phyloP scores from a whole-genome alignment of 108 stramenopile species.

The Fistulifera solaris region DNA sequence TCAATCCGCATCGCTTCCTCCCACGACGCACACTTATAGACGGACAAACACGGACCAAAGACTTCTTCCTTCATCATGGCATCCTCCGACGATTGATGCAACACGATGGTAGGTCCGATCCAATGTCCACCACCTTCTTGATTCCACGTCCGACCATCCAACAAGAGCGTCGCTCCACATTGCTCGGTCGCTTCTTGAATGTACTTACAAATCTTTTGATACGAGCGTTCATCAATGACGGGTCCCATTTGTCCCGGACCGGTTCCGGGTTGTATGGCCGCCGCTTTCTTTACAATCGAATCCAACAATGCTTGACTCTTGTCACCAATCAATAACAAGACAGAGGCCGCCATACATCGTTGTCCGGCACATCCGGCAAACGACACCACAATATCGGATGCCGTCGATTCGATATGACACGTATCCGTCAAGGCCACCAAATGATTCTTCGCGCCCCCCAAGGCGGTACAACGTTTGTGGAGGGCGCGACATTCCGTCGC shows the following conservation, averaged over 20 bases:
- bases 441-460: conserved; percentile 98
- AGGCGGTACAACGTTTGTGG: conserved; percentile 85
- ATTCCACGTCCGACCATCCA: conserved; percentile 86
- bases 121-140: conserved; percentile 43
- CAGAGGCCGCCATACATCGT: conserved; percentile 92
- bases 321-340: conserved; percentile 74
- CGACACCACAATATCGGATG: conserved; percentile 84
- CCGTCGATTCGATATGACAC: conserved; percentile 76
- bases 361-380: conserved; percentile 90
- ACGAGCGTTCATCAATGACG: conserved; percentile 75
- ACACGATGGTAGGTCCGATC: conserved; percentile 89
- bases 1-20: conserved; percentile 91
- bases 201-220: conserved; percentile 71
- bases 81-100: conserved; percentile 58
- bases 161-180: conserved; percentile 68
- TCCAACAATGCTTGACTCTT: conserved; percentile 47
- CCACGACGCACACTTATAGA: conserved; percentile 69
- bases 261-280: conserved; percentile 62
- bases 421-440: conserved; percentile 88
- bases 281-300: conserved; percentile 58
- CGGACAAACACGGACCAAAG: conserved; percentile 90
- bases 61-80: conserved; percentile 84
- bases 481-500: conserved; percentile 52
- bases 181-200: conserved; percentile 66
- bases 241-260: conserved; percentile 85